A percentile compares a stretch with the other conserved stretches of the same genome.
Conservation (phyloP, 257 asterid genomes). For the Fraxinus americana region DNA sequence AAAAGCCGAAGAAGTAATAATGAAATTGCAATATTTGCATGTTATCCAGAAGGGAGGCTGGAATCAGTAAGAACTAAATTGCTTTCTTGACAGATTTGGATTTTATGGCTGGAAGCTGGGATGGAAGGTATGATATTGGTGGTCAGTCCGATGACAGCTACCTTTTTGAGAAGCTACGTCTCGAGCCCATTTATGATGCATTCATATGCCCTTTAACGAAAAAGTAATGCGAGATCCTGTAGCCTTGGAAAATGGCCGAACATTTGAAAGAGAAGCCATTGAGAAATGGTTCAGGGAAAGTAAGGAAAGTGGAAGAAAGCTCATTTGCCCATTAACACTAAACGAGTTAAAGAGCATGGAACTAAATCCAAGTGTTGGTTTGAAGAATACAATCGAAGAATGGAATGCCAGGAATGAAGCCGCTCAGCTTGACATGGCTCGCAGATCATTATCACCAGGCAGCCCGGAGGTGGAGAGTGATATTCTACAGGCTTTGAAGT, state of each 20-base stretch:
- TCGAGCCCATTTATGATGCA: slow-evolving; percentile 59
- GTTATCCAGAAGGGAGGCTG: not conserved
- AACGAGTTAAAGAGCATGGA: slow-evolving; percentile 73
- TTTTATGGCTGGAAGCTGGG: slow-evolving; percentile 36
- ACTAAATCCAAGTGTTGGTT: slow-evolving; percentile 83
- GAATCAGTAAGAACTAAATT: not conserved
- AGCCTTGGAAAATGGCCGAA: slow-evolving; percentile 78
- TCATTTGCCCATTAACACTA: slow-evolving; percentile 73
- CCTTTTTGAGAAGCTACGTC: slow-evolving; percentile 46
- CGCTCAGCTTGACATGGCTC: slow-evolving; percentile 84
- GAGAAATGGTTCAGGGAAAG: slow-evolving; percentile 87
- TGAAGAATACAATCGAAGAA: slow-evolving; percentile 82
- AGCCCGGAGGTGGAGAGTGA: slow-evolving; percentile 59
- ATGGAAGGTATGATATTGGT: slow-evolving; percentile 45
- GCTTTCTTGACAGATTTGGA: slow-evolving; percentile 2
- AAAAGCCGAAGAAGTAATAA: not conserved
- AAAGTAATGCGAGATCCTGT: slow-evolving; percentile 74
- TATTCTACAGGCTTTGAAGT: slow-evolving; percentile 62
- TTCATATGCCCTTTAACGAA: slow-evolving; percentile 48
- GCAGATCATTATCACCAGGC: slow-evolving; percentile 54
- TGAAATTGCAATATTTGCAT: too few species aligned
- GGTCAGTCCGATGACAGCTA: slow-evolving; percentile 48
- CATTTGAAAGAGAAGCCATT: slow-evolving; percentile 89
- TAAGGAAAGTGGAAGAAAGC: slow-evolving; percentile 66
- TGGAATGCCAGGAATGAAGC: slow-evolving; percentile 98